Evolutionary conservation across 139 green algal genomes (phyloP).

Genomic region (Volvox reticuliferus): DNA sequence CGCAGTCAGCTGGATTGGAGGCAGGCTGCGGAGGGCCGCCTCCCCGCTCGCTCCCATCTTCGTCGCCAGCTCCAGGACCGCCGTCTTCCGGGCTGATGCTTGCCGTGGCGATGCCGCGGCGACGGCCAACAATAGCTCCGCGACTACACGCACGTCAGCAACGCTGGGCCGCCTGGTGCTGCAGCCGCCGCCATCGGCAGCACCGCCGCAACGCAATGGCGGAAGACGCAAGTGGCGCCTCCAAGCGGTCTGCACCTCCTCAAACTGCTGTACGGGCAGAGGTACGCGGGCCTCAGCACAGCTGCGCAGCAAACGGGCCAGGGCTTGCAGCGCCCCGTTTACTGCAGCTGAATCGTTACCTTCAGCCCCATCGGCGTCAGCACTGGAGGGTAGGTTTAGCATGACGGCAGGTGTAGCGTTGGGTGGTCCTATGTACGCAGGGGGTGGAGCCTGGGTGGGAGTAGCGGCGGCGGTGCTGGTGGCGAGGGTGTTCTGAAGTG

Average conservation of each 20-base stretch:
- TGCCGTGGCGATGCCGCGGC: neutral
- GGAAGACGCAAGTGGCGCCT: neutral
- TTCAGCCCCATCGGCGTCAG: neutral
- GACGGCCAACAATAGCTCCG: conserved; percentile 33
- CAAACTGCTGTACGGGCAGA: conserved; percentile 5
- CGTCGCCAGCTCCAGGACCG: conserved; percentile 22
- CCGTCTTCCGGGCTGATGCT: neutral
- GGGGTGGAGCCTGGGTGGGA: neutral
- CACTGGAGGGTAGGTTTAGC: neutral
- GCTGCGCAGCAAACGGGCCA: conserved; percentile 5
- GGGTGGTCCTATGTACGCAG: neutral
- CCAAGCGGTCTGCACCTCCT: neutral
- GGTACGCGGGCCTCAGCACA: conserved; percentile 21
- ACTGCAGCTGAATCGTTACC: neutral
- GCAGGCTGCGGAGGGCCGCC: neutral
- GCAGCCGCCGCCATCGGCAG: neutral
- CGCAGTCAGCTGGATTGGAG: neutral
- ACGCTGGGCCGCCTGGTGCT: neutral
- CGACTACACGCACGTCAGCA: neutral
- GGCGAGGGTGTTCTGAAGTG: neutral
- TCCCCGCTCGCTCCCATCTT: neutral
- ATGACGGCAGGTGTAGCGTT: neutral
- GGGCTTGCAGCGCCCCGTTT: neutral
- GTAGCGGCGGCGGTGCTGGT: neutral
- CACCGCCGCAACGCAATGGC: neutral